Conservation (phyloP, 2,329 filamentous ascomycete species). For the Myriangium duriaei region DNA sequence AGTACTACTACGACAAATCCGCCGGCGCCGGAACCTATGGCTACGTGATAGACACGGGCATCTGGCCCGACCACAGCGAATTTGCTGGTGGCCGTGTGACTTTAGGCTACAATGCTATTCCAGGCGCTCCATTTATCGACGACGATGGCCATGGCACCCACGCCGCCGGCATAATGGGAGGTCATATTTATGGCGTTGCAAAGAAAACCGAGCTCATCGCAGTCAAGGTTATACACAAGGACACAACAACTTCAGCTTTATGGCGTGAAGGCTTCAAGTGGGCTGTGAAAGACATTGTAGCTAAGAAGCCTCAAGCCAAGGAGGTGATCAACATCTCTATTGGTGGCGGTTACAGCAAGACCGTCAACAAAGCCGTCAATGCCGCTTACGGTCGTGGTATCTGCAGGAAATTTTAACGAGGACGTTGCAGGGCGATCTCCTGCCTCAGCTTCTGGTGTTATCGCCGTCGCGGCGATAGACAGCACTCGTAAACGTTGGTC, state of each 20-base stretch:
- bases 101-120: conserved; percentile 21
- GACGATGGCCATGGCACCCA: conserved; percentile 53
- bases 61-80: conserved; percentile 18
- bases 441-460: conserved; percentile 23
- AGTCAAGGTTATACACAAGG: conserved; percentile 46
- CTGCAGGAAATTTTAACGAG: conserved; percentile 39
- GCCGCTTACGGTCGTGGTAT: conserved; percentile 42
- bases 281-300: conserved; percentile 26
- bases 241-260: conserved; percentile 33
- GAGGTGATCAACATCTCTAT: conserved; percentile 47
- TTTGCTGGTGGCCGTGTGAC: conserved; percentile 26
- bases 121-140: conserved; percentile 18
- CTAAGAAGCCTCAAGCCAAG: conserved; percentile 18
- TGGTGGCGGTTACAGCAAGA: conserved; percentile 32
- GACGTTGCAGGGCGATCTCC: conserved; percentile 21
- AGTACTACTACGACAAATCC: conserved; percentile 11
- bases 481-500: conserved; percentile 20
- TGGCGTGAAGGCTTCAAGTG: conserved; percentile 48
- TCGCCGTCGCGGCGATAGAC: conserved; percentile 26
- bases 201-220: conserved; percentile 44
- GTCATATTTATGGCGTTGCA: conserved; percentile 49
- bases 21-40: conserved; percentile 25
- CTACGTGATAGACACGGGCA: conserved; percentile 28
- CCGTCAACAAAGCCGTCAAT: conserved; percentile 40
- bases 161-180: conserved; percentile 50